phyloP scores from a whole-genome alignment of 208 protist species.

The Porcisia hertigi region DNA sequence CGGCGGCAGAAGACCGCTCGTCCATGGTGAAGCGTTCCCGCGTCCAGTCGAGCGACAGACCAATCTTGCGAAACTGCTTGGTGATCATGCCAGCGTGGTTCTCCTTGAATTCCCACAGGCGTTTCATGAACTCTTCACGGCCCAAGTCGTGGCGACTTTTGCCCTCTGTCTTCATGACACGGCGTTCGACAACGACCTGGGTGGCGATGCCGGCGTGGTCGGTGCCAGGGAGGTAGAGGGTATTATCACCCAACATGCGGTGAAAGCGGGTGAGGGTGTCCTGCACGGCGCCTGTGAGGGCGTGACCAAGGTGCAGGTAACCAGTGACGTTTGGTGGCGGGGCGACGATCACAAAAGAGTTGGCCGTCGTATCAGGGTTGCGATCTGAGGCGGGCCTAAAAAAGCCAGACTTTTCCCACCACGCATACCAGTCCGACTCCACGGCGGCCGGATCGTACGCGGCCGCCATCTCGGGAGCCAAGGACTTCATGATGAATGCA shows the following conservation, averaged over 20 bases:
- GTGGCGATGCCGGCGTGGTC: conserved; percentile 99
- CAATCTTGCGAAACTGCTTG: conserved; percentile 96
- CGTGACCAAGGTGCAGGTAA: conserved; percentile 99
- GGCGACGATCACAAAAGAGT: conserved; percentile 96
- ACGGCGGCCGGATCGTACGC: conserved; percentile 94
- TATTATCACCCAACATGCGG: conserved; percentile 97
- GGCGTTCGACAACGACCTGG: conserved; percentile 99
- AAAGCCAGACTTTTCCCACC: conserved; percentile 97
- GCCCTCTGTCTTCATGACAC: conserved; percentile 86
- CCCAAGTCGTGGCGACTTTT: conserved; percentile 96
- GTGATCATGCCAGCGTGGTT: conserved; percentile 95
- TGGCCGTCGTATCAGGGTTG: conserved; percentile 54
- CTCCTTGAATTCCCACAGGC: conserved; percentile 98
- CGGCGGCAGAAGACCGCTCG: conserved; percentile 87
- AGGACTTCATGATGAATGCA: conserved; percentile 74
- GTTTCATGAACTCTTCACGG: conserved; percentile 96
- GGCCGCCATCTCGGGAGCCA: conserved; percentile 83
- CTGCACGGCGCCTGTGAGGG: conserved; percentile 96
- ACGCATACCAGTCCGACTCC: conserved; percentile 97
- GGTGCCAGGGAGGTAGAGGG: conserved; percentile 98
- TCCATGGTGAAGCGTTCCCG: conserved; percentile 99
- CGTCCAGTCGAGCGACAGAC: conserved; percentile 98
- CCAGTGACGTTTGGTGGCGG: conserved; percentile 99
- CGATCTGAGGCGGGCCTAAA: conserved; percentile 93
- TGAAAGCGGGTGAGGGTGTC: conserved; percentile 96